A percentile compares a stretch with the other conserved stretches of the same genome.
These are phyloP conservation scores for Populus nigra DNA, from an alignment of 345 rosid genomes.

Conservation along the genomic window DNA sequence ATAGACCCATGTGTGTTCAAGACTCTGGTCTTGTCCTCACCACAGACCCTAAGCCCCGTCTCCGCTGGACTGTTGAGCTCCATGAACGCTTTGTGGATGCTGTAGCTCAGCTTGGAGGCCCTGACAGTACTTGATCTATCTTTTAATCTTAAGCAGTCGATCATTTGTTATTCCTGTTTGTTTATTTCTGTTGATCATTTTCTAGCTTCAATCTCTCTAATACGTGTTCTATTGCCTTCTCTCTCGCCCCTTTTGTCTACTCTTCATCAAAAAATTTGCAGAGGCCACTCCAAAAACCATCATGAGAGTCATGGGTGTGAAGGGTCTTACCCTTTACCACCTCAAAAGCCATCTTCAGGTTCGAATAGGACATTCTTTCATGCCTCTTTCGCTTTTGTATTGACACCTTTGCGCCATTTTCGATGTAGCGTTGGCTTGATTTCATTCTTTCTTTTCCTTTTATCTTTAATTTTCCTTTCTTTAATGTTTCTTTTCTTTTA, in stretches of 20 bases:
- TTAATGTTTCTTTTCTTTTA: conserved; percentile 9
- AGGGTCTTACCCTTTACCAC: conserved; percentile 99
- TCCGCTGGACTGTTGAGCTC: conserved; percentile 99
- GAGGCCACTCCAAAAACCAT: conserved; percentile 99
- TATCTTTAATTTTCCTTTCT: conserved; percentile 9
- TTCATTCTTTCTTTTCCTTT: conserved; percentile 10
- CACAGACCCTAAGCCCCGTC: conserved; percentile 99
- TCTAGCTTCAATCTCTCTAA: background rate
- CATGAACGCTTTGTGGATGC: conserved; percentile 99
- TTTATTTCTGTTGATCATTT: background rate
- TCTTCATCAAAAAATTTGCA: conserved; percentile 22
- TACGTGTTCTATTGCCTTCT: background rate
- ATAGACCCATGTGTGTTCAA: conserved; percentile 90
- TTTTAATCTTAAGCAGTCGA: no score
- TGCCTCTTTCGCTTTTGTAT: conserved; percentile 20
- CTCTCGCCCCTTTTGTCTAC: background rate
- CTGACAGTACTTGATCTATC: conserved; percentile 62
- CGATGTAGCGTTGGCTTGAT: conserved; percentile 16
- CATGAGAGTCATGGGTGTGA: conserved; percentile 99
- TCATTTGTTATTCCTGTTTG: background rate
- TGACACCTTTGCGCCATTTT: conserved; percentile 19
- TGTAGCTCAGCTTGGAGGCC: conserved; percentile 97
- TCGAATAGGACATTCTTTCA: conserved; percentile 32
- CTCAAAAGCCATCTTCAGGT: conserved; percentile 99
- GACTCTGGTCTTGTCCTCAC: conserved; percentile 99